Conservation (phyloP, 257 asterid genomes). For the Solanum virginianum region DNA sequence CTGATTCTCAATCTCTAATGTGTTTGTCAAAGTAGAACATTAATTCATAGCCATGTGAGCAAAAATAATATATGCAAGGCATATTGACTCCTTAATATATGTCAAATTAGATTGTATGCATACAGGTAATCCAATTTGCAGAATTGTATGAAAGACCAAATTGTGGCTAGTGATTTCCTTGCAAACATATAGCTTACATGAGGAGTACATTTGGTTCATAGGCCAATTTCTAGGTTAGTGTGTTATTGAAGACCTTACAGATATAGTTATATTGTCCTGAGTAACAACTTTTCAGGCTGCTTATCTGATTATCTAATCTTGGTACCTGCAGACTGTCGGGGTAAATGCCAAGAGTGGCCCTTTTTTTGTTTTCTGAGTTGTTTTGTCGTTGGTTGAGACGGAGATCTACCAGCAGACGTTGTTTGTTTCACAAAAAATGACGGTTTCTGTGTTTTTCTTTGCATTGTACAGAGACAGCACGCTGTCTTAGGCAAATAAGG, state of each 20-base stretch:
- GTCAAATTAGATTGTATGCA: not conserved
- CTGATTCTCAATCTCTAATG: not conserved
- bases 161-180: not conserved
- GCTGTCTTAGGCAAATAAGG: constrained; percentile 63
- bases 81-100: not conserved
- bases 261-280: not conserved
- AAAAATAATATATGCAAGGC: not conserved
- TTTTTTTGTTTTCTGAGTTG: not conserved
- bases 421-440: not conserved
- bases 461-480: constrained; percentile 41
- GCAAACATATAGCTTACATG: not conserved
- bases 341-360: not conserved
- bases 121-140: not conserved
- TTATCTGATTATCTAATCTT: not conserved
- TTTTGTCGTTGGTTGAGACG: not conserved
- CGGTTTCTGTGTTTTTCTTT: not conserved
- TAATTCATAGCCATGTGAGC: not conserved
- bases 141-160: not conserved
- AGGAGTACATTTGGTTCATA: not conserved
- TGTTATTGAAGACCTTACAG: not conserved
- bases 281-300: not conserved
- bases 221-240: not conserved
- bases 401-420: not conserved
- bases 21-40: not conserved
- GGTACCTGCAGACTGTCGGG: not conserved